These are phyloP conservation scores for Solanum medicagineum DNA, from an alignment of 257 asterid genomes.

Conservation along the genomic window DNA sequence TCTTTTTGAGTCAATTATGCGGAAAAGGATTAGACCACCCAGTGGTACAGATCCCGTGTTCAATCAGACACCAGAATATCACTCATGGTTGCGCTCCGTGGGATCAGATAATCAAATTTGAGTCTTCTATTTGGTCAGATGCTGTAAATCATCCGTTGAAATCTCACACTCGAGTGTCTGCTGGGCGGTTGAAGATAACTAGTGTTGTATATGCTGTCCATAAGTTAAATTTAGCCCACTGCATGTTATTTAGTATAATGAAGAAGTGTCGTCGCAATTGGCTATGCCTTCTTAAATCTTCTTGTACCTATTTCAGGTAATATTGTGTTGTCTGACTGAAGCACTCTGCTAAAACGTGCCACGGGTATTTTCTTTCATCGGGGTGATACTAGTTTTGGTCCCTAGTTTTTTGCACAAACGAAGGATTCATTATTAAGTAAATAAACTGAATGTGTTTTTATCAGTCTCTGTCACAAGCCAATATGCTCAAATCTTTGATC, in stretches of 20 bases:
- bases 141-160: neutral
- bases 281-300: neutral
- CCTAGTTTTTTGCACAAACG: too few species aligned
- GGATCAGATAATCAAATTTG: constrained; percentile 17
- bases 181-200: neutral
- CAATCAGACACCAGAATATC: constrained; percentile 16
- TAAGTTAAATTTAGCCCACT: neutral
- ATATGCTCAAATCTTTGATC: neutral
- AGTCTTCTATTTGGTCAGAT: neutral
- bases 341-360: neutral
- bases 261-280: neutral
- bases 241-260: neutral
- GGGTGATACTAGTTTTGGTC: too few species aligned
- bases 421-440: neutral
- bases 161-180: too few species aligned
- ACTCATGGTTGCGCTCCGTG: constrained; percentile 13
- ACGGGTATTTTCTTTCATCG: neutral
- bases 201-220: neutral
- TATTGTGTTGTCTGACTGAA: neutral
- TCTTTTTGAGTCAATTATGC: constrained; percentile 37
- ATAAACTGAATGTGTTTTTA: neutral
- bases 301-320: neutral
- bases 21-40: constrained; percentile 62
- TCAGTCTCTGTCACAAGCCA: neutral
- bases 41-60: constrained; percentile 28